Conservation (phyloP, 371 early-diverging fungal genomes). For the Nematocida ausubeli region DNA sequence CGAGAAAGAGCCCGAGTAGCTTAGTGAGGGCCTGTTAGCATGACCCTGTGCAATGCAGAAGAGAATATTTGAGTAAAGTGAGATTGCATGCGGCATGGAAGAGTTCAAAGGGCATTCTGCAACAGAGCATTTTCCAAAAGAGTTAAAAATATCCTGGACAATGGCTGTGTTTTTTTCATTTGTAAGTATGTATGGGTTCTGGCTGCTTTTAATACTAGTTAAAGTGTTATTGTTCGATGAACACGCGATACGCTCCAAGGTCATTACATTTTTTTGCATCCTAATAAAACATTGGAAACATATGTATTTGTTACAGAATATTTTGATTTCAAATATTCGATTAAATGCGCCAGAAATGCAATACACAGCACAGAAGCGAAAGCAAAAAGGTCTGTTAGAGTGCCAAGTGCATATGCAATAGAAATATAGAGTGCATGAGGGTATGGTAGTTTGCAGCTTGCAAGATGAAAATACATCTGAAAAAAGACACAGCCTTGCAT, state of each 20-base stretch:
- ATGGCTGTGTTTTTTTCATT: neutral
- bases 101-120: neutral
- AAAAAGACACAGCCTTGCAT: too few species aligned
- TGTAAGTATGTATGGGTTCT: neutral
- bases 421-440: too few species aligned
- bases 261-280: slow-evolving; percentile 10
- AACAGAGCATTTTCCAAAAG: neutral
- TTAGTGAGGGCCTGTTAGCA: neutral
- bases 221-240: neutral
- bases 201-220: neutral
- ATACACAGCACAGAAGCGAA: neutral
- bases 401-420: too few species aligned
- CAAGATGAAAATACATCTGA: too few species aligned
- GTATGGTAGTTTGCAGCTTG: too few species aligned
- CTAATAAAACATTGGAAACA: slow-evolving; percentile 17
- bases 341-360: neutral
- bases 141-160: neutral
- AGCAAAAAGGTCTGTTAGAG: too few species aligned
- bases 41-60: slow-evolving; percentile 21
- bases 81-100: neutral
- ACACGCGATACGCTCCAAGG: neutral
- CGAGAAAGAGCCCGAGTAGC: neutral
- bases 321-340: slow-evolving; percentile 12
- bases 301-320: slow-evolving; percentile 30
- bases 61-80: slow-evolving; percentile 39